Evolutionary conservation across 306 rosid genomes (phyloP), one percentile per base, ranked within the genome.

Genomic region (Ammopiptanthus mongolicus): DNA sequence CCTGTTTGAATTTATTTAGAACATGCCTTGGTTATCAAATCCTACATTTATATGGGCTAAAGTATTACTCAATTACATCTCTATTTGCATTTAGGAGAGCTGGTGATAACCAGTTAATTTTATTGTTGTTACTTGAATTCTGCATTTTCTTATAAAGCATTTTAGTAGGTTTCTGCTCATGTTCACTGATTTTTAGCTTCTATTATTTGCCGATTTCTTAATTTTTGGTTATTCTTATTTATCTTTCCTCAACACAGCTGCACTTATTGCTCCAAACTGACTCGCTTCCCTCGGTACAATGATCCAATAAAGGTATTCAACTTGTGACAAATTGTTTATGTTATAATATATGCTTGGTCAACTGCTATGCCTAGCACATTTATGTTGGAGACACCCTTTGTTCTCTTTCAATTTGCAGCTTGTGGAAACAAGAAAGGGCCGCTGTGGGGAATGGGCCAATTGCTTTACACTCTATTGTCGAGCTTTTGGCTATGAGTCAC

Each of bases 401-500:
- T 83, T 71, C 23, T 67, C 61, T 29, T 69, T 75, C 59, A 58
- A 55, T 65, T 48, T 88, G 84, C 86, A 94, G 98, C 93, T 94
- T 81, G 58, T 91, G 87, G 97, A 91, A 86, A 94, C 98, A 68
- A 90, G 95, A 84, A 85, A 81, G 69, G 98, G 98, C 31, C 98
- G 97, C 31, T 94, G 98, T 63, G 97, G 97, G 69, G 98, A 94
- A 83, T 91, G 98, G 98, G 97, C 98, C 77, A 91, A 94, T 75
- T 94, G 98, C 88, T 94, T 94, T 83, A 94, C 95, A 0, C 89
- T 88, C 66, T 94, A 91, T 55, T 94, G 98, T 79, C 96, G 95
- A 75, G 90, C 91, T 82, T 94, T 91, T 77, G 98, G 98, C 82
- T 94, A 83, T 81, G 96, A 88, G 51, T 91, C 96, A 48, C 96